A percentile compares a stretch with the other conserved stretches of the same genome.
These are phyloP conservation scores for Telopea speciosissima DNA, from an alignment of 177 flowering plant species.

Conservation along the genomic window DNA sequence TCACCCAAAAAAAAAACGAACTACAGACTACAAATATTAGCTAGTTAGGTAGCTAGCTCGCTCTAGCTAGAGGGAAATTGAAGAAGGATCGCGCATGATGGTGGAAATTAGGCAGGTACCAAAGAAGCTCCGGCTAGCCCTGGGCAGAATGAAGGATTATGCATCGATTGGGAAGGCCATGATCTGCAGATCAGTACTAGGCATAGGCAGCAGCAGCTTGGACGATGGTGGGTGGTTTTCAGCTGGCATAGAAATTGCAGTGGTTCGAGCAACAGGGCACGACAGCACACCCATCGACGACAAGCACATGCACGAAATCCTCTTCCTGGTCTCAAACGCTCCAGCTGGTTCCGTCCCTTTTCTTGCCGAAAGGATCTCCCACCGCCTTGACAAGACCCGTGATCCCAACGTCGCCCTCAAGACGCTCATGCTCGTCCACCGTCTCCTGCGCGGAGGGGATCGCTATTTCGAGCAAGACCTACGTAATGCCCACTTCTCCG, in stretches of 20 bases:
- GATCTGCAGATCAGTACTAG: slow-evolving; percentile 10
- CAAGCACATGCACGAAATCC: slow-evolving; percentile 47
- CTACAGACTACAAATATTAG: no score
- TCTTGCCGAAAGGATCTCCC: slow-evolving; percentile 36
- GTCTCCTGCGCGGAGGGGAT: slow-evolving; percentile 49
- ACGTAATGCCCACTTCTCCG: slow-evolving; percentile 26
- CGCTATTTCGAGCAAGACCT: slow-evolving; percentile 42
- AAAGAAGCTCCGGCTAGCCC: slow-evolving; percentile 34
- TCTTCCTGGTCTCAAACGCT: slow-evolving; percentile 49
- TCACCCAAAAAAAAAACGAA: not conserved
- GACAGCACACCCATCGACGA: slow-evolving; percentile 39
- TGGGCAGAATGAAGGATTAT: slow-evolving; percentile 47
- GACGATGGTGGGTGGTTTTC: slow-evolving; percentile 20
- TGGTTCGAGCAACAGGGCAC: slow-evolving; percentile 46
- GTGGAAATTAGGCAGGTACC: slow-evolving; percentile 19
- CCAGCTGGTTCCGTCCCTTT: slow-evolving; percentile 30
- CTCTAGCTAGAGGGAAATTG: no score
- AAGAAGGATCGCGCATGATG: no score
- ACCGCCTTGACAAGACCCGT: slow-evolving; percentile 36
- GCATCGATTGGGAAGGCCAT: slow-evolving; percentile 49
- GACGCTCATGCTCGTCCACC: slow-evolving; percentile 41
- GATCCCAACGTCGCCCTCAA: slow-evolving; percentile 42
- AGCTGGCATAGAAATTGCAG: slow-evolving; percentile 40
- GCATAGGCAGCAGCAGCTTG: no score
- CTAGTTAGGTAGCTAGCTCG: no score